Evolutionary conservation across 2,329 filamentous ascomycete genomes (phyloP).

Genomic region (Epichloe sp.): DNA sequence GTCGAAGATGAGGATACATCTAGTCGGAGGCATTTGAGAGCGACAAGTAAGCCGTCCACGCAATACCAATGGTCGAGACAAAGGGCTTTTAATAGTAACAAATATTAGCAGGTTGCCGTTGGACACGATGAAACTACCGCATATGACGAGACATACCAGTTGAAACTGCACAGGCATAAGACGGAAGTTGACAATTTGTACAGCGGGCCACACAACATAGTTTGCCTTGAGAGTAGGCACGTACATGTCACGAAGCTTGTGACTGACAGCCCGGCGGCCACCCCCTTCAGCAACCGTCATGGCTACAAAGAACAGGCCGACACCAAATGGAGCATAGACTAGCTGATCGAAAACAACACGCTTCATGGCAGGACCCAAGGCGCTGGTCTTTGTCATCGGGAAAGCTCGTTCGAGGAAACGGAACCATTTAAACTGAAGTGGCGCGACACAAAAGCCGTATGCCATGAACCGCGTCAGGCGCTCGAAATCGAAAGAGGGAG

Average conservation of each 20-base stretch:
- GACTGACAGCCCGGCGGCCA: conserved; percentile 60
- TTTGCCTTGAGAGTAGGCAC: conserved; percentile 91
- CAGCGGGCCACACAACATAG: conserved; percentile 85
- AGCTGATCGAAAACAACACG: conserved; percentile 86
- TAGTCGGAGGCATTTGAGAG: conserved; percentile 80
- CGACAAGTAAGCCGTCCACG: conserved; percentile 94
- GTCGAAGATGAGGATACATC: not conserved
- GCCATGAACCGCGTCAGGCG: conserved; percentile 90
- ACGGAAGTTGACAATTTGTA: conserved; percentile 94
- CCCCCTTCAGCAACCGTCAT: conserved; percentile 98
- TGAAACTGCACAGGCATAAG: conserved; percentile 93
- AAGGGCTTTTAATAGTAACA: conserved; percentile 57
- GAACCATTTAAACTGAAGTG: conserved; percentile 93
- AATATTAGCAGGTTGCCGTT: conserved; percentile 1
- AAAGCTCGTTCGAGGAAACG: conserved; percentile 70
- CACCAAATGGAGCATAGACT: conserved; percentile 78
- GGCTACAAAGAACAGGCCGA: conserved; percentile 82
- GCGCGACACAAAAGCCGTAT: conserved; percentile 93
- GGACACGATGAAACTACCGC: conserved; percentile 12
- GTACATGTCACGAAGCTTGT: conserved; percentile 90
- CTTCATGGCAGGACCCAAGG: conserved; percentile 70
- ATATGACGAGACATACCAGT: conserved; percentile 51
- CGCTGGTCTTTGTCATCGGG: conserved; percentile 66
- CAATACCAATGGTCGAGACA: conserved; percentile 88
- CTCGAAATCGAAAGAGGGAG: conserved; percentile 90